Evolutionary conservation across 306 rosid genomes (phyloP), one percentile per base, ranked within the genome.

Genomic region (Corylus heterophylla): DNA sequence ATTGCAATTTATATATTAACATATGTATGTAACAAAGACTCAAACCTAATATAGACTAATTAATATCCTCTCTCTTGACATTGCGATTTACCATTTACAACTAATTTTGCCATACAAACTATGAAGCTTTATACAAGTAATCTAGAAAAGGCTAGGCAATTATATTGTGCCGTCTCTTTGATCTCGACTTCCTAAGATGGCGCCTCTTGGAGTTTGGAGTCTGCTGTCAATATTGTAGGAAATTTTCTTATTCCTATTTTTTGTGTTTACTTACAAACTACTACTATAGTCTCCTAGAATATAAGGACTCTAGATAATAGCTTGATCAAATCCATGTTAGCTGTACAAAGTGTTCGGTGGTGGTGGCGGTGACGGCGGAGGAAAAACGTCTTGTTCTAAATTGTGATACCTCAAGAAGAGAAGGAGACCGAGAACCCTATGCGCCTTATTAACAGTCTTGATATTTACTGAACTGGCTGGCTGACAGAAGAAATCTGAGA

Each of bases 361-460:
- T 74, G 69, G 86, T 61, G n/a, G n/a, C n/a, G n/a, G n/a, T n/a
- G n/a, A n/a, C n/a, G 87, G 81, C 80, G 67, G 70, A 74, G 54
- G 71, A 80, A 16, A 71, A 79, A 51, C 47, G 31, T 12, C 80
- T 78, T 74, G 66, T 51, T 75, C 69, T 70, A 31, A 74, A 63
- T 56, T 47, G 76, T 85, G 81, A 81, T 64, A 81, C 84, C 51
- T 68, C 81, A 84, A 59, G 91, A 78, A 75, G 87, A 61, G 37
- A 71, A 62, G 44, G 90, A 84, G 55, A 97, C 89, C 54, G 97
- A 83, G 91, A 93, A 80, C 54, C 97, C 92, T 29, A 95, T 93
- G 82, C 97, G 94, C 89, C 94, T 88, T 35, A 45, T 78, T 47
- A 83, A 78, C 69, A 72, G 75, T 63, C 71, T 22, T 44, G 59